Conservation (phyloP, 345 rosid genomes). For the Anastatica hierochuntica region DNA sequence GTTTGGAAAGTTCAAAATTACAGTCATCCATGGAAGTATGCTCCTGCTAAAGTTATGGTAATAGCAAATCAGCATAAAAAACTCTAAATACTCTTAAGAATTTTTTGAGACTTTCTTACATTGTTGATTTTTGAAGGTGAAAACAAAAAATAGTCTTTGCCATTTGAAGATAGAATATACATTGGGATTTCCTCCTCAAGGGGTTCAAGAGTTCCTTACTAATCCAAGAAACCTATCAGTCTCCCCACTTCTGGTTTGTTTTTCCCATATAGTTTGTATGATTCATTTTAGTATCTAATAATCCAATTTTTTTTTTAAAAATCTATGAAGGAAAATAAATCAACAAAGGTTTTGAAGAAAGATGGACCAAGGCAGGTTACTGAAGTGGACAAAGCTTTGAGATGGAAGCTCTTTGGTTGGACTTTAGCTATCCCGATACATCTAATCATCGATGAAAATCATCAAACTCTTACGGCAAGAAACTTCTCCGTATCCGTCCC, state of each 20-base stretch:
- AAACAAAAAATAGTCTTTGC: not conserved
- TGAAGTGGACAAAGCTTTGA: conserved; percentile 52
- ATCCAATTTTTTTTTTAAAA: too few relatives aligned
- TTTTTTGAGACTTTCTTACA: too few relatives aligned
- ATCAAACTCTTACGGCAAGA: conserved; percentile 47
- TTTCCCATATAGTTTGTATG: too few relatives aligned
- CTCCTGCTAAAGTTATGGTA: conserved; percentile 12
- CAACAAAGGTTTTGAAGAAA: conserved; percentile 49
- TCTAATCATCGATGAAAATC: conserved; percentile 61
- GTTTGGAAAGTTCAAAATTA: conserved; percentile 1
- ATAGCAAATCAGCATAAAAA: not conserved
- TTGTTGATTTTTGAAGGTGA: conserved; percentile 5
- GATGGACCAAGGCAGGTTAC: conserved; percentile 72
- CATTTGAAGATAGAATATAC: conserved; percentile 3
- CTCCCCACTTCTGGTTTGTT: conserved; percentile 9
- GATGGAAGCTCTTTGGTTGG: conserved; percentile 72
- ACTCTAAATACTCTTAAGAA: too few relatives aligned
- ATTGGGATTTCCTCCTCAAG: conserved; percentile 10
- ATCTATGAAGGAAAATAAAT: conserved; percentile 41
- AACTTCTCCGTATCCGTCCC: not conserved
- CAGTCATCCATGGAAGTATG: conserved; percentile 4
- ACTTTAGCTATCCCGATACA: conserved; percentile 57
- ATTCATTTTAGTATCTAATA: too few relatives aligned
- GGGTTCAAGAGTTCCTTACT: not conserved
- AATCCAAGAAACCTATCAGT: not conserved